phyloP scores from a whole-genome alignment of 2,329 filamentous ascomycete genomes.

The Neofusicoccum ribis region DNA sequence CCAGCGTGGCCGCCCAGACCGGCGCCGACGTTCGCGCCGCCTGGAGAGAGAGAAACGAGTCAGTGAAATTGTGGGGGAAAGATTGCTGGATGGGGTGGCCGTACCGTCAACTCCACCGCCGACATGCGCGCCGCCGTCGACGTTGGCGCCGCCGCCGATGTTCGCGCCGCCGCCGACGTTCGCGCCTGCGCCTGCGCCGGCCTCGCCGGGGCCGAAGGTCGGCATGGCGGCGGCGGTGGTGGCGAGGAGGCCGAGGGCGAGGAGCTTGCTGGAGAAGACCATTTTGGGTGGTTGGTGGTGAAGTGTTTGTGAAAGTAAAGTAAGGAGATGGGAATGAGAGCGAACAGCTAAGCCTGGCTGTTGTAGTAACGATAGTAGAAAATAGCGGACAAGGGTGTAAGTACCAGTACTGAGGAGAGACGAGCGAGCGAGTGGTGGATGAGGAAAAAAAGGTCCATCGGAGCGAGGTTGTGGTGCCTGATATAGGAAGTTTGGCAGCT shows the following conservation, averaged over 20 bases:
- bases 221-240: neutral
- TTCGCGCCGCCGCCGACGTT: no score
- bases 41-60: no score
- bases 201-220: neutral
- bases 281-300: neutral
- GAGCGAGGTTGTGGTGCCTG: neutral
- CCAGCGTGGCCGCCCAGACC: no score
- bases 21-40: no score
- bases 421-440: neutral
- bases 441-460: neutral
- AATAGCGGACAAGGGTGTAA: neutral
- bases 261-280: constrained; percentile 9
- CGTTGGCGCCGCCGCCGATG: no score
- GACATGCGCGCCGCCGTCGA: no score
- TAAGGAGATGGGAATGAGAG: neutral
- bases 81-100: no score
- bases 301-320: neutral
- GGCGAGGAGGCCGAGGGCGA: neutral
- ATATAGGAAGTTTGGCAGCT: neutral
- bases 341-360: neutral
- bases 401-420: neutral
- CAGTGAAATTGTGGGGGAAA: no score
- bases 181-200: neutral
- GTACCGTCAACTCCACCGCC: no score
- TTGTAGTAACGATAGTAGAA: neutral